These are phyloP conservation scores for Microcyclospora tardicrescens DNA, from an alignment of 2,329 filamentous ascomycete species.

Conservation along the genomic window DNA sequence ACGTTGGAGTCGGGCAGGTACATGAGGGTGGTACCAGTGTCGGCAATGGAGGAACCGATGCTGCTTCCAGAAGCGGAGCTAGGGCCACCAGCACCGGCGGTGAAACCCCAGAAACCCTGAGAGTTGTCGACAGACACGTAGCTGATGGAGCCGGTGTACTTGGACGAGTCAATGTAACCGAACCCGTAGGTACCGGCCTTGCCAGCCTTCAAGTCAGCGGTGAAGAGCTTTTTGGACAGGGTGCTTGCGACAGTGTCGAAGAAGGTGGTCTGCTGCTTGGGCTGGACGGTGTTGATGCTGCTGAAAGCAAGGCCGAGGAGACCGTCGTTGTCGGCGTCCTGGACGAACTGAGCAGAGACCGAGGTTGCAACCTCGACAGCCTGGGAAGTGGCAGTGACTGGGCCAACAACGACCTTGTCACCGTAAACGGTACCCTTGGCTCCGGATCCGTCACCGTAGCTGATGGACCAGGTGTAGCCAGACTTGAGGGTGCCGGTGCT, in stretches of 20 bases:
- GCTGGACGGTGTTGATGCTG: conserved; percentile 44
- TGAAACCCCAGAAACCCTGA: conserved; percentile 53
- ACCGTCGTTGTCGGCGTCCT: conserved; percentile 43
- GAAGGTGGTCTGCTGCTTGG: conserved; percentile 41
- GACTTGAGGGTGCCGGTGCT: conserved; percentile 25
- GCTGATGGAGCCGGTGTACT: conserved; percentile 43
- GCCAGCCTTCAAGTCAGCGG: conserved; percentile 43
- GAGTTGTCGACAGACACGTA: conserved; percentile 44
- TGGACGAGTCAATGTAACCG: conserved; percentile 36
- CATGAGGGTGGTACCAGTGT: conserved; percentile 58
- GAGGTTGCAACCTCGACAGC: conserved; percentile 52
- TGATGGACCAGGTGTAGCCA: conserved; percentile 46
- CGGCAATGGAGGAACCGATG: conserved; percentile 46
- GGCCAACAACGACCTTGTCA: conserved; percentile 50
- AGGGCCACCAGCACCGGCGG: conserved; percentile 37
- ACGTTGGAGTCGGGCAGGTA: conserved; percentile 40
- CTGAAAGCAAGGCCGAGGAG: conserved; percentile 49
- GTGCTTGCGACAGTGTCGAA: conserved; percentile 44
- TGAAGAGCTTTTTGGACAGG: conserved; percentile 43
- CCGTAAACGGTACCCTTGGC: conserved; percentile 53
- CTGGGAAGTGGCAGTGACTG: conserved; percentile 45
- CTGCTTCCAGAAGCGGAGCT: conserved; percentile 29
- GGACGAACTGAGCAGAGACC: conserved; percentile 41
- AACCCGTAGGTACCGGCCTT: conserved; percentile 43
- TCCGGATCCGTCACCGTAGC: conserved; percentile 52